Base-by-base conservation (phyloP, 768 basidiomycete genomes). In the Aureoboletus auriporus region DNA sequence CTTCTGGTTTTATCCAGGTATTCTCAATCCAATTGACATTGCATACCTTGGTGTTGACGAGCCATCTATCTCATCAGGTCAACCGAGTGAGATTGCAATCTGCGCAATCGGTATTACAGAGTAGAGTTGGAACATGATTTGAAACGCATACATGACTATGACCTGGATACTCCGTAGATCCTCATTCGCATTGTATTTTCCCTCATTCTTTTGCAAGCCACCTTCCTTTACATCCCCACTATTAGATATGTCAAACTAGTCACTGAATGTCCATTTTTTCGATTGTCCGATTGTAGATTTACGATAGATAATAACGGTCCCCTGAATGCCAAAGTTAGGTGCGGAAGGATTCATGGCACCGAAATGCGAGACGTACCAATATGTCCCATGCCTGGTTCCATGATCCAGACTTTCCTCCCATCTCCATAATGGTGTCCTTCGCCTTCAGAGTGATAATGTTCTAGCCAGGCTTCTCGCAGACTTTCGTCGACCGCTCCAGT, bases 361-460 rank as follows among this genome's bases (percentile, higher is more conserved):
- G 16, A 34, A 38, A 35, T 31, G 17, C 16, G 23, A 23, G 37
- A 44, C 77, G 38, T 51, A 86, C 90, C 90, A 44, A 93, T 91
- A 46, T 90, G 87, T 1, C 91, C 91, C 80, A 93, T 84, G 11
- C 91, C 91, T 28, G 91, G 91, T 54, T 89, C 80, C 72, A 93
- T 83, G 12, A 86, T 74, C 86, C 90, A 93, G 12, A 86, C 80
- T 63, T 86, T 84, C 39, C 77, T 72, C 10, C 82, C 78, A 47
- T 74, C 70, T 23, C 75, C 76, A 48, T 74, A 65, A 4, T 72
- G 66, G 55, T 53, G 59, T 16, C 59, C 65, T 50, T 59, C 64
- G 20, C 71, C 74, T 51, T 79, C 77, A 3, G 74, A 76, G 44
- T 76, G 69, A 39, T 76, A 75, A 29, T 76, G 74, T 52, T 81